Evolutionary conservation across 2,329 filamentous ascomycete genomes (phyloP), one percentile per base, ranked within the genome.

Genomic region (Cordyceps fumosorosea): DNA sequence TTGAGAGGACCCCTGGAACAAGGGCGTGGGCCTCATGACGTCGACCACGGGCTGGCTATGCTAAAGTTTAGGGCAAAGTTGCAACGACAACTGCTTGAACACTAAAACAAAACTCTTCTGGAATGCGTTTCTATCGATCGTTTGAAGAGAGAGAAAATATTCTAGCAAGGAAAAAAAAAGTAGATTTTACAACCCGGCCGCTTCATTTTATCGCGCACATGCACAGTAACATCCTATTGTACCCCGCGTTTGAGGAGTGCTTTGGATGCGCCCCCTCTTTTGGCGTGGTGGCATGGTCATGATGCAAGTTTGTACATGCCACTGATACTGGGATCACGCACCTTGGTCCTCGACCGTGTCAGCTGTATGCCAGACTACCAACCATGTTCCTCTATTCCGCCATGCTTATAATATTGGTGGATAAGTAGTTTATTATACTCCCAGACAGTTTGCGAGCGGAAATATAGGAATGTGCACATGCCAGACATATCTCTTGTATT

Each of bases 221-320:
- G 34, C 34, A 37, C 4, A 12, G 37, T 45, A 29, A n/a, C 37
- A 34, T 26, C 14, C 12, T n/a, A 22, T 8, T 12, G 3, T 60
- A 60, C 58, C 58, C 58, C 50, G 50, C 58, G 50, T 60, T 55
- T 60, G 58, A 47, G 2, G 50, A 60, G 40, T 40, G 52, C 40
- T n/a, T 32, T 34, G n/a, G 51, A 42, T 24, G 29, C 57, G 24
- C 50, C 58, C 51, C 58, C 50, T 60, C 58, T 55, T 55, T 60
- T 54, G 50, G 6, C n/a, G 40, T 20, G 29, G 42, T 40, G 57
- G 50, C 42, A 34, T 18, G 29, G 50, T 60, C 50, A 54, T 47
- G 58, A 26, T 24, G 51, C 42, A 60, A 60, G 50, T 24, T n/a
- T 47, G 40, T 54, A 55, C 51, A 54, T 60, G 58, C 55, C 58